These are phyloP conservation scores for Aaosphaeria arxii DNA, from an alignment of 2,329 filamentous ascomycete species.

Conservation along the genomic window DNA sequence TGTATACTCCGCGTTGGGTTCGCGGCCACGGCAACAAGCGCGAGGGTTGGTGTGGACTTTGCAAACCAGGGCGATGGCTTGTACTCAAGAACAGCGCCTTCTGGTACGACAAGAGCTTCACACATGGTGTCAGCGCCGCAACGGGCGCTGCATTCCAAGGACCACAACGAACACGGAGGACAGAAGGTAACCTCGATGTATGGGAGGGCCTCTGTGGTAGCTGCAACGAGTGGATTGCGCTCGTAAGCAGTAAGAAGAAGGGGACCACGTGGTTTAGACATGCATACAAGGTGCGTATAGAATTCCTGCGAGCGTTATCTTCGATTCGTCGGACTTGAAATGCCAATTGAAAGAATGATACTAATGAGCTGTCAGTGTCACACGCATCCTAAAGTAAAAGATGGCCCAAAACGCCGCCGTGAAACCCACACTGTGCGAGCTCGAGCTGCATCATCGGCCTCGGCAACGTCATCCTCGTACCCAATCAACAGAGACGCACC, in stretches of 20 bases:
- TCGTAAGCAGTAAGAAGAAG: constrained; percentile 86
- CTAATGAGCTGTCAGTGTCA: constrained; percentile 37
- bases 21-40: constrained; percentile 83
- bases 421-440: constrained; percentile 37
- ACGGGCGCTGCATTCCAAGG: constrained; percentile 77
- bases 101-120: constrained; percentile 92
- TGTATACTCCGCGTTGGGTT: constrained; percentile 82
- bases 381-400: constrained; percentile 43
- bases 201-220: constrained; percentile 78
- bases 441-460: constrained; percentile 34
- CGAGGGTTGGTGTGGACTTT: constrained; percentile 87
- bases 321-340: neutral
- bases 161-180: constrained; percentile 70
- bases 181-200: constrained; percentile 77
- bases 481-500: constrained; percentile 27
- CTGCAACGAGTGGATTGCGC: constrained; percentile 76
- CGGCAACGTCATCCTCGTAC: constrained; percentile 31
- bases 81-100: constrained; percentile 88
- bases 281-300: constrained; percentile 71
- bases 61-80: constrained; percentile 81
- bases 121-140: constrained; percentile 79
- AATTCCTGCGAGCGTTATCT: constrained; percentile 1
- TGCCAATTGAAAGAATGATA: constrained; percentile 1
- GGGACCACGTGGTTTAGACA: constrained; percentile 91
- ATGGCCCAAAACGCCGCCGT: constrained; percentile 41